Base-by-base conservation (phyloP, 2,329 filamentous ascomycete species). In the Phaeosphaeria sp. region DNA sequence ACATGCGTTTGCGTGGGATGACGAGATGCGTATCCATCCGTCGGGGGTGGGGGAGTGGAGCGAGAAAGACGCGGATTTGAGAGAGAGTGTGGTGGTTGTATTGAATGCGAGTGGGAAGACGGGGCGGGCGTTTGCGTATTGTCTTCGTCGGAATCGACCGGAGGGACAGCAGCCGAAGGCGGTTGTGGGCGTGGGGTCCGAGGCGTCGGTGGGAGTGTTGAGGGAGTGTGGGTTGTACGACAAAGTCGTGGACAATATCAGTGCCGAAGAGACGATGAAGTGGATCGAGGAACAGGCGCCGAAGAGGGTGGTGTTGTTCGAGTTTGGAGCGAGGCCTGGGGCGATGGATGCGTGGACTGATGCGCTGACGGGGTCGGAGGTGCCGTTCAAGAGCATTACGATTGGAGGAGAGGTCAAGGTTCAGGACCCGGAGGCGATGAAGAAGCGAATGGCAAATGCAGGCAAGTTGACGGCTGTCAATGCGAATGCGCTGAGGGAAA, bases 51-150 rank as follows among this genome's bases (percentile, higher is more conserved):
- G 64, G 1, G 49, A 57, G 13, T 72, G 69, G 68, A 60, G 27
- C 6, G 52, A 49, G 11, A 56, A 58, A 20, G 64, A 68, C 39
- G 67, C 68, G 6, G 55, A 65, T 45, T 36, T 72, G 7, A 45
- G 53, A 15, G 46, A 59, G 36, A 53, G 66, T 4, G 54, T 58
- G 1, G 56, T 71, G 9, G 49, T 72, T 6, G 17, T 68, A 15
- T 55, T 72, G n/a, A 61, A 64, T 43, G 69, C 65, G 2, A 62
- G 59, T 24, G 65, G 69, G 0, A 72, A 71, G 40, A 72, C 69
- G 2, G 63, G 54, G 11, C 57, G 66, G 53, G 44, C 53, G 4
- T 71, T 71, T 21, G 67, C 63, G 2, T 63, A 69, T 33, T 13
- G 50, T 3, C 55, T 71, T 15, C 60, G 64, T 8, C 45, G 62